phyloP scores from a whole-genome alignment of 1,139 yeast genomes.

The Zhuliangozyma blackwelliae region DNA sequence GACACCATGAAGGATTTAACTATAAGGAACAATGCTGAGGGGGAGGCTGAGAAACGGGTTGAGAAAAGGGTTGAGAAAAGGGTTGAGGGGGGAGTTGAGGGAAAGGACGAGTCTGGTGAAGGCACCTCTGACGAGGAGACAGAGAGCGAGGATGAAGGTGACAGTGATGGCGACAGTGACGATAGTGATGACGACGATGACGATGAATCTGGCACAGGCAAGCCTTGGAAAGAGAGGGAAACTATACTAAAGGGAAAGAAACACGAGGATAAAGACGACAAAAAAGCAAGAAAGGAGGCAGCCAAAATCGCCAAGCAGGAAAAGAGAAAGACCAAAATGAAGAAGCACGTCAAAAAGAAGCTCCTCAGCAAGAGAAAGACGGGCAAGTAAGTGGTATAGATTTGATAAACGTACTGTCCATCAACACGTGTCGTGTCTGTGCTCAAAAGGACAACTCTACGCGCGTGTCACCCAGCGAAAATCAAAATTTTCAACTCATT shows the following conservation, averaged over 20 bases:
- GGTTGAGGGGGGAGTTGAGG: conserved; percentile 29
- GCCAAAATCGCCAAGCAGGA: conserved; percentile 83
- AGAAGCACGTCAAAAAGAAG: conserved; percentile 86
- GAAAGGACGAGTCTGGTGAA: conserved; percentile 13
- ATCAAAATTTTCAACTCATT: too few species aligned
- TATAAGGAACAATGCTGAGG: conserved; percentile 20
- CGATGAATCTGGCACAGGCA: conserved; percentile 14
- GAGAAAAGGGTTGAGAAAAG: conserved; percentile 22
- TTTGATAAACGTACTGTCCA: background rate
- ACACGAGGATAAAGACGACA: conserved; percentile 78
- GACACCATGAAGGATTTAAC: conserved; percentile 67
- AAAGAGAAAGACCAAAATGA: conserved; percentile 85
- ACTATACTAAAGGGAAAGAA: conserved; percentile 60
- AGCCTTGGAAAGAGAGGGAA: background rate
- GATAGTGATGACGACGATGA: conserved; percentile 28
- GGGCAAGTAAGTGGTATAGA: conserved; percentile 7
- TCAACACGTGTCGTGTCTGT: too few species aligned
- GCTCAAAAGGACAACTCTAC: too few species aligned
- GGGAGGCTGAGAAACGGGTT: conserved; percentile 25
- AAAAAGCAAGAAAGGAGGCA: conserved; percentile 78
- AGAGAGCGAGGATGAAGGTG: conserved; percentile 17
- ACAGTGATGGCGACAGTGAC: conserved; percentile 31
- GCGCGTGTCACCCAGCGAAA: too few species aligned
- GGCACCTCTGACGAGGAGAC: conserved; percentile 12
- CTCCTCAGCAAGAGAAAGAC: conserved; percentile 53